phyloP scores from a whole-genome alignment of 345 rosid genomes.

The Crucihimalaya himalaica region DNA sequence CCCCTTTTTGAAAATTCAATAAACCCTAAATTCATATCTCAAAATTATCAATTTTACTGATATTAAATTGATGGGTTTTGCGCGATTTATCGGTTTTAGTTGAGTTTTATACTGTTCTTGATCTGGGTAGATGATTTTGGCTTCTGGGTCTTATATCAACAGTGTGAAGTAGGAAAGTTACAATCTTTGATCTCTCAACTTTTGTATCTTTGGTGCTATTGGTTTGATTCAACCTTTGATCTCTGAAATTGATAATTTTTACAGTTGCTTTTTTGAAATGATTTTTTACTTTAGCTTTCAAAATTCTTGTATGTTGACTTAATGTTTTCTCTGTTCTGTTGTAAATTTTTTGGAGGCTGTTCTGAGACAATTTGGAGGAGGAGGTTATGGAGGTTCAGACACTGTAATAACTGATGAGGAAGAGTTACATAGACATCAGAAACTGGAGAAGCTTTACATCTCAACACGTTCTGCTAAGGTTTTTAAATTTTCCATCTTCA shows the following conservation, averaged over 20 bases:
- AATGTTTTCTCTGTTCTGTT: conserved; percentile 16
- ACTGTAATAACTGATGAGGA: conserved; percentile 65
- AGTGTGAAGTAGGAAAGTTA: not conserved
- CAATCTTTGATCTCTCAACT: not conserved
- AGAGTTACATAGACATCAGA: conserved; percentile 80
- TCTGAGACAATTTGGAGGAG: conserved; percentile 83
- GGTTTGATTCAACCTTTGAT: not conserved
- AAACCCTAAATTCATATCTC: conserved; percentile 19
- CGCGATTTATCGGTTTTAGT: not conserved
- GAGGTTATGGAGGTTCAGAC: conserved; percentile 88
- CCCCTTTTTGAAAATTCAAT: not conserved
- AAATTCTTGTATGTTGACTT: conserved; percentile 23
- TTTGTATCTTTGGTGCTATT: not conserved
- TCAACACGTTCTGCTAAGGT: conserved; percentile 96
- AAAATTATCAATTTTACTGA: not conserved
- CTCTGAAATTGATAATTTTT: not conserved
- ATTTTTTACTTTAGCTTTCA: conserved; percentile 5
- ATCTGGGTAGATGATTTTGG: not conserved
- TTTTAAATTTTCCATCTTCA: conserved; percentile 17
- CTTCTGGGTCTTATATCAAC: not conserved
- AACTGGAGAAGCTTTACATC: conserved; percentile 84
- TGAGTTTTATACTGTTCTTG: conserved; percentile 1
- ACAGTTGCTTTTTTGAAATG: not conserved
- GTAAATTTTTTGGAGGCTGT: conserved; percentile 65
- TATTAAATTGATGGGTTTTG: not conserved